Conservation (phyloP, 345 rosid species). For the Odontarrhena argentea region DNA sequence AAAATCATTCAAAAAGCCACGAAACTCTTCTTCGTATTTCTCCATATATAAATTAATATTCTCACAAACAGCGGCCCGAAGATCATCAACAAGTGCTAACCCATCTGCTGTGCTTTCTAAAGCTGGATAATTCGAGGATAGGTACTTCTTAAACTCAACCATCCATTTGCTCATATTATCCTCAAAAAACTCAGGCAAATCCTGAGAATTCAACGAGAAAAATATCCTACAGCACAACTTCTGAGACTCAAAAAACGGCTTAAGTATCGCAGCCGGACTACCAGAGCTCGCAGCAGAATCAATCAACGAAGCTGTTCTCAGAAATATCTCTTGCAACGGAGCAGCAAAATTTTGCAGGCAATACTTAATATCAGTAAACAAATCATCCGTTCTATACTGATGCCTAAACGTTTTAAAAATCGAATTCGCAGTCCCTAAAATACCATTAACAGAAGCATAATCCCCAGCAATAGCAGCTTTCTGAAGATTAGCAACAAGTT, state of each 20-base stretch:
- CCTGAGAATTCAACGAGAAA: constrained; percentile 84
- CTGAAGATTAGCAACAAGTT: constrained; percentile 65
- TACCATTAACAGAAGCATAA: constrained; percentile 77
- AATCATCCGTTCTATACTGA: constrained; percentile 77
- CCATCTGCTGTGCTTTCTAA: constrained; percentile 65
- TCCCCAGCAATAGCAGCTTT: constrained; percentile 51
- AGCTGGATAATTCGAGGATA: constrained; percentile 57
- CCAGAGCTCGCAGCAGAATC: constrained; percentile 58
- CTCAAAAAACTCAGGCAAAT: constrained; percentile 92
- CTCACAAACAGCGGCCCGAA: constrained; percentile 88
- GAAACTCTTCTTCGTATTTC: constrained; percentile 93
- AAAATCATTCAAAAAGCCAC: constrained; percentile 66
- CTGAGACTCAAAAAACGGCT: constrained; percentile 78
- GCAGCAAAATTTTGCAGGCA: constrained; percentile 72
- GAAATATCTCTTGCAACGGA: constrained; percentile 71
- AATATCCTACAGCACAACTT: constrained; percentile 87
- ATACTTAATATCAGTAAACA: constrained; percentile 77
- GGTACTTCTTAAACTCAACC: constrained; percentile 79
- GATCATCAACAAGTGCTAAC: constrained; percentile 60
- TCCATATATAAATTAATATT: constrained; percentile 93
- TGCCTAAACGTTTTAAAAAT: constrained; percentile 86
- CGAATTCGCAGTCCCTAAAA: constrained; percentile 87
- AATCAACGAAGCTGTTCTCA: constrained; percentile 62
- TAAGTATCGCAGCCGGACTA: constrained; percentile 50
- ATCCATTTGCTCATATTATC: constrained; percentile 97